Conservation (phyloP, 2,329 filamentous ascomycete genomes). For the Ophiocordyceps camponoti-floridani region DNA sequence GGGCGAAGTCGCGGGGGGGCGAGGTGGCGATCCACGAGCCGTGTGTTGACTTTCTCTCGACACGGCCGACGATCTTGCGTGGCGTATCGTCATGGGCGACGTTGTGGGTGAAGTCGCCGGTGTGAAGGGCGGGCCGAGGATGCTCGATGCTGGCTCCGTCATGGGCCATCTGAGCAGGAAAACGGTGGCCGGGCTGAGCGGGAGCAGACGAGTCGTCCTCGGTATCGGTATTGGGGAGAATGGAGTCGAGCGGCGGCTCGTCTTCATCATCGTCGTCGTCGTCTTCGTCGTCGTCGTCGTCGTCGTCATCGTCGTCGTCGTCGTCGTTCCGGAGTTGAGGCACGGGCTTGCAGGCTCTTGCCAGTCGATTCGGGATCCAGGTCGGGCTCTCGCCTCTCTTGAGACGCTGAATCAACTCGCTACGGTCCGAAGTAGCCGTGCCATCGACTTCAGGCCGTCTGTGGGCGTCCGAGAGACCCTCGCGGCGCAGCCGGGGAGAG, state of each 20-base stretch:
- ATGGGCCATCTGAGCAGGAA: conserved; percentile 23
- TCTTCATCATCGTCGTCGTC: too few relatives aligned
- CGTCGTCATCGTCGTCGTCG: neutral
- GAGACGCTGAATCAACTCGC: conserved; percentile 66
- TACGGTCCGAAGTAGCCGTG: conserved; percentile 37
- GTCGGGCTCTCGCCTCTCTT: conserved; percentile 63
- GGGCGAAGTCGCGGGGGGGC: conserved; percentile 31
- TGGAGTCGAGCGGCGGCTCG: conserved; percentile 18
- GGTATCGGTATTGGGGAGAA: conserved; percentile 13
- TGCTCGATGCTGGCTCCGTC: conserved; percentile 55
- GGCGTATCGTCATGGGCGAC: conserved; percentile 5
- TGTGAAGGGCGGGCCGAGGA: conserved; percentile 59
- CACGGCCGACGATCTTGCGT: too few relatives aligned
- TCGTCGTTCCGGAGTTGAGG: too few relatives aligned
- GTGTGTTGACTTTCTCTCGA: neutral
- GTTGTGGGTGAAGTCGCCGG: conserved; percentile 42
- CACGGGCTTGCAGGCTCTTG: too few relatives aligned
- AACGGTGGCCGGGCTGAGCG: conserved; percentile 13
- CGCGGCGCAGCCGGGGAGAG: conserved; percentile 28
- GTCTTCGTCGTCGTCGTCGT: neutral
- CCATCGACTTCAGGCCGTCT: conserved; percentile 7
- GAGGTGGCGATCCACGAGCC: conserved; percentile 35
- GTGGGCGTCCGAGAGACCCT: conserved; percentile 37
- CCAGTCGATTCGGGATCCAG: conserved; percentile 30
- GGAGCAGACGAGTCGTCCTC: conserved; percentile 1